Conservation (phyloP, 805 yeast genomes). For the Saccharomyces kudriavzevii region DNA sequence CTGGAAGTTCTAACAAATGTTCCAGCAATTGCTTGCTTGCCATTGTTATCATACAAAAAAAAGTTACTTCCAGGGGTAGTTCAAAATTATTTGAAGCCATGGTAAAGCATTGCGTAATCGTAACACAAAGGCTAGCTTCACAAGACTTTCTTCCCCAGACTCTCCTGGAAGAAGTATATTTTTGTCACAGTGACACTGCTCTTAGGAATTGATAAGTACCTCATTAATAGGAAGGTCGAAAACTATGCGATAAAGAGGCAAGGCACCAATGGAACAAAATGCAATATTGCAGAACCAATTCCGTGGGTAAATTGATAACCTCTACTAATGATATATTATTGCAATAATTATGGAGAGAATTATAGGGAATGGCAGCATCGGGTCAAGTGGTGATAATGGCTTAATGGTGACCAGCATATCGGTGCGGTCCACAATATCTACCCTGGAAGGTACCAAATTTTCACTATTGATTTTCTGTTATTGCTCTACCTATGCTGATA, state of each 20-base stretch:
- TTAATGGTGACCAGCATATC: not conserved
- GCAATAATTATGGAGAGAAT: constrained; percentile 34
- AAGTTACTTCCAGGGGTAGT: constrained; percentile 46
- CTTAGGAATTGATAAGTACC: constrained; percentile 22
- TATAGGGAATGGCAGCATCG: constrained; percentile 32
- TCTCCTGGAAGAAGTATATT: constrained; percentile 4
- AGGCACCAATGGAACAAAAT: constrained; percentile 41
- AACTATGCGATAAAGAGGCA: constrained; percentile 45
- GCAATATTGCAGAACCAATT: constrained; percentile 42
- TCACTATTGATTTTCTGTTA: too few species aligned
- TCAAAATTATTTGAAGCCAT: constrained; percentile 55
- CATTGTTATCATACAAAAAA: constrained; percentile 43
- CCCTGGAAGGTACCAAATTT: too few species aligned
- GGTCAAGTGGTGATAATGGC: constrained; percentile 29
- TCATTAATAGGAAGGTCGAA: constrained; percentile 33
- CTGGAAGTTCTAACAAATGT: constrained; percentile 52
- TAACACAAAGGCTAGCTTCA: constrained; percentile 34
- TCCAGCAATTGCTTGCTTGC: constrained; percentile 49
- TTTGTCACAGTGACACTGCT: constrained; percentile 37
- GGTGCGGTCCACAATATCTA: not conserved
- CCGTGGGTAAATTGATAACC: constrained; percentile 42
- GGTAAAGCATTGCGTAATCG: constrained; percentile 47
- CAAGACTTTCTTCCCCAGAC: constrained; percentile 26
- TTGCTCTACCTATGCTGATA: too few species aligned
- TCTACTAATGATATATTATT: constrained; percentile 37